Evolutionary conservation across 352 stramenopile species (phyloP).

Genomic region (Pythium sukuiense): DNA sequence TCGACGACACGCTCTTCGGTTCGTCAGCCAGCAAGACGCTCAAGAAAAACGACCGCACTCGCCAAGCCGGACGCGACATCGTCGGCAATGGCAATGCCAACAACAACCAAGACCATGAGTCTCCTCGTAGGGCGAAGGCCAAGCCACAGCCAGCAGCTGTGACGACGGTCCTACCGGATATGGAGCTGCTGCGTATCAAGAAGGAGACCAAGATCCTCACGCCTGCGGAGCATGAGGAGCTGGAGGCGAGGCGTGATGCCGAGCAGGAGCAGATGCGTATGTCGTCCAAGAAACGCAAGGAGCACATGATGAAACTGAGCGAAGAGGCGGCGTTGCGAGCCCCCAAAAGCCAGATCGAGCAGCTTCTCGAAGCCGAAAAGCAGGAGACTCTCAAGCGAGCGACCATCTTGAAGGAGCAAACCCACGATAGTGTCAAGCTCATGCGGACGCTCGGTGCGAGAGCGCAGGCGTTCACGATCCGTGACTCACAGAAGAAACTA

Average conservation of each 20-base stretch:
- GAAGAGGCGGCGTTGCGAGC: conserved; percentile 59
- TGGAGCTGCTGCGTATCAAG: conserved; percentile 64
- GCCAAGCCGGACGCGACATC: conserved; percentile 58
- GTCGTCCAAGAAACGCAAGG: conserved; percentile 71
- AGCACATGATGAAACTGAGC: conserved; percentile 74
- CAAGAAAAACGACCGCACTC: conserved; percentile 48
- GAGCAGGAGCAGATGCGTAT: conserved; percentile 58
- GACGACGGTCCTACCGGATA: conserved; percentile 36
- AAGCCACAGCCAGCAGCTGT: conserved; percentile 9
- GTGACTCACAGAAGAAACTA: conserved; percentile 89
- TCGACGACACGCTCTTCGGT: conserved; percentile 78
- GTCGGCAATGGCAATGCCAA: conserved; percentile 24
- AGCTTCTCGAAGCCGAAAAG: conserved; percentile 73
- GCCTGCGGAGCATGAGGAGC: conserved; percentile 44
- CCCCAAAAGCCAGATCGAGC: conserved; percentile 77
- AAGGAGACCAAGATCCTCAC: conserved; percentile 68
- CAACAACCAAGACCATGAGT: conserved; percentile 29
- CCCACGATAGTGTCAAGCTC: conserved; percentile 92
- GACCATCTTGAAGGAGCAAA: conserved; percentile 64
- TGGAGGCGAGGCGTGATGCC: conserved; percentile 54
- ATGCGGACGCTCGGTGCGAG: conserved; percentile 91
- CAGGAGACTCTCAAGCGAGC: conserved; percentile 55
- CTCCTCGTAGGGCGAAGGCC: conserved; percentile 20
- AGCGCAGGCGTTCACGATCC: conserved; percentile 93
- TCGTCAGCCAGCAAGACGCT: conserved; percentile 35